phyloP scores from a whole-genome alignment of 805 yeast genomes.

The Priceomyces fermenticarens region DNA sequence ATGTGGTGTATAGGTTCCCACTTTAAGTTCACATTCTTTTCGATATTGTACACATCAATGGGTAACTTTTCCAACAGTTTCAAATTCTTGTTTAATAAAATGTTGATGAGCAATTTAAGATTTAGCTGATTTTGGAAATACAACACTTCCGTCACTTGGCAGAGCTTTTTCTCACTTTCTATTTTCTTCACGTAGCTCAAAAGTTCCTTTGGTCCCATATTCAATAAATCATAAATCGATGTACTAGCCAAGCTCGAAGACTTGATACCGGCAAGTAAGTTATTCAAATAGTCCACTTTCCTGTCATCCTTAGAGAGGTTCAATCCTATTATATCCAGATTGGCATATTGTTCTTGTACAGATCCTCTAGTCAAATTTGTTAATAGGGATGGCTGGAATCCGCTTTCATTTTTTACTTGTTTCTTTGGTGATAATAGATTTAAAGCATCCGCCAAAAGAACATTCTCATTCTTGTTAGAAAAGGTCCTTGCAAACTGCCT shows the following conservation, averaged over 20 bases:
- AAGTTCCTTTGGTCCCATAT: conserved; percentile 16
- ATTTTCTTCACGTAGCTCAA: conserved; percentile 15
- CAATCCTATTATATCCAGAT: conserved; percentile 7
- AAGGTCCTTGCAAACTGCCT: not conserved
- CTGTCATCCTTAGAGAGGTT: conserved; percentile 1
- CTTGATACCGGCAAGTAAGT: conserved; percentile 25
- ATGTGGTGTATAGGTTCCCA: conserved; percentile 19
- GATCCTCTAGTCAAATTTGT: conserved; percentile 31
- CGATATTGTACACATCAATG: conserved; percentile 9
- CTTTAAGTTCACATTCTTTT: conserved; percentile 8
- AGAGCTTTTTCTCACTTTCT: conserved; percentile 15
- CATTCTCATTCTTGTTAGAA: conserved; percentile 12
- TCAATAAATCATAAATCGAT: conserved; percentile 12
- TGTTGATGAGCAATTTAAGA: conserved; percentile 21
- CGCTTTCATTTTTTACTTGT: conserved; percentile 5
- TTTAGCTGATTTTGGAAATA: conserved; percentile 24
- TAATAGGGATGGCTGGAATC: conserved; percentile 33
- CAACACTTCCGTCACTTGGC: conserved; percentile 20
- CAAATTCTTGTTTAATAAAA: conserved; percentile 25
- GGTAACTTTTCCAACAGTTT: conserved; percentile 16
- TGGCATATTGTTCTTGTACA: conserved; percentile 24
- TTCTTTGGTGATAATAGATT: conserved; percentile 28
- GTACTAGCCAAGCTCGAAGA: conserved; percentile 3
- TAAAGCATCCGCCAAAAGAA: conserved; percentile 33
- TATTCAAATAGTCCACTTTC: conserved; percentile 12